Conservation (phyloP, 2,329 filamentous ascomycete species). For the Colletotrichum gigasporum region DNA sequence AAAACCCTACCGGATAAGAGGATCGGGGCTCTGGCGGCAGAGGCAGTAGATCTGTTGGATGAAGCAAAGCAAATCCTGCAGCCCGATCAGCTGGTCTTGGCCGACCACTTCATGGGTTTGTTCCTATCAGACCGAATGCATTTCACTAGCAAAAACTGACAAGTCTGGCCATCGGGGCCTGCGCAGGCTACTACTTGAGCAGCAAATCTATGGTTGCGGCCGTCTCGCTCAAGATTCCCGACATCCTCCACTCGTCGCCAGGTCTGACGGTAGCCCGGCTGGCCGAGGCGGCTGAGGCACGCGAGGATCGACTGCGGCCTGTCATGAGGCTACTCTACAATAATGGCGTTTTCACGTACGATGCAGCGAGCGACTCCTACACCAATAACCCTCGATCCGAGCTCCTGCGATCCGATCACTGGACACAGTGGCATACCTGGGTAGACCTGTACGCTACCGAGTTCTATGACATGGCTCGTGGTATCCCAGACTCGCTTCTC, state of each 20-base stretch:
- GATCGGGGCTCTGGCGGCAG: background rate
- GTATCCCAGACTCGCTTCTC: constrained; percentile 44
- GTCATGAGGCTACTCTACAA: constrained; percentile 42
- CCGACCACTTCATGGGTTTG: constrained; percentile 35
- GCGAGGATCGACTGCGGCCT: constrained; percentile 41
- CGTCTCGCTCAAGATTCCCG: constrained; percentile 41
- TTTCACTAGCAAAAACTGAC: too few species aligned
- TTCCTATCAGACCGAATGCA: too few species aligned
- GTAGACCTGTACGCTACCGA: constrained; percentile 52
- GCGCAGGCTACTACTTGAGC: constrained; percentile 36
- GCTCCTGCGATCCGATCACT: constrained; percentile 47
- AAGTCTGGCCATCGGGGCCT: too few species aligned
- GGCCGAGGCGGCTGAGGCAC: constrained; percentile 21
- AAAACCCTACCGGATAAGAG: background rate
- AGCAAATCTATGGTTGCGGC: constrained; percentile 42
- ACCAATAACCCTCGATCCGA: constrained; percentile 45
- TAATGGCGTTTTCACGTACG: constrained; percentile 46
- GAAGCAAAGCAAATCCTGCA: constrained; percentile 26
- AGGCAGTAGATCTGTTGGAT: constrained; percentile 7
- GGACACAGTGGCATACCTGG: constrained; percentile 56
- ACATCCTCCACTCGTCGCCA: constrained; percentile 38
- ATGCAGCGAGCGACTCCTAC: constrained; percentile 39
- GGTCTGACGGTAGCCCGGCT: constrained; percentile 34
- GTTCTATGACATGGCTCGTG: constrained; percentile 53
- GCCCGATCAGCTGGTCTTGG: constrained; percentile 30